phyloP scores from a whole-genome alignment of 2,329 filamentous ascomycete genomes.

The Pseudocercospora pini-densiflorae region DNA sequence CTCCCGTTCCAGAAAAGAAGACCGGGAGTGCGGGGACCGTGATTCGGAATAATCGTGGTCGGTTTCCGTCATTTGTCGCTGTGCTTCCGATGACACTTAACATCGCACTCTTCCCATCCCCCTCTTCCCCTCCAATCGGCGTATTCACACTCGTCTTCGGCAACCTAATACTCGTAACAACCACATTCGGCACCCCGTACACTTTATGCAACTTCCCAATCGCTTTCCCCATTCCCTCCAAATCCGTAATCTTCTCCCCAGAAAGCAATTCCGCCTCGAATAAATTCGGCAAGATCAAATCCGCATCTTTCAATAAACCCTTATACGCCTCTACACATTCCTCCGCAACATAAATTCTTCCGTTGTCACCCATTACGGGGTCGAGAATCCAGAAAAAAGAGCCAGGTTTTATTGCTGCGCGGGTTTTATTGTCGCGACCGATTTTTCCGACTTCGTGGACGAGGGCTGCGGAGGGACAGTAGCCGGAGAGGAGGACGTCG shows the following conservation, averaged over 20 bases:
- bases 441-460: slow-evolving; percentile 86
- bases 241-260: slow-evolving; percentile 78
- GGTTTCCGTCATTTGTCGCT: slow-evolving; percentile 63
- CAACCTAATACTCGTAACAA: slow-evolving; percentile 79
- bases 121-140: slow-evolving; percentile 31
- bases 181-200: slow-evolving; percentile 81
- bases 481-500: slow-evolving; percentile 93
- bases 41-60: slow-evolving; percentile 85
- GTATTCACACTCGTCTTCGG: slow-evolving; percentile 57
- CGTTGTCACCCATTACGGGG: slow-evolving; percentile 98
- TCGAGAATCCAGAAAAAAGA: slow-evolving; percentile 97
- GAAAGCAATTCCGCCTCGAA: slow-evolving; percentile 96
- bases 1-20: slow-evolving; percentile 95
- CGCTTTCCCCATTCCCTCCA: slow-evolving; percentile 72
- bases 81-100: slow-evolving; percentile 74
- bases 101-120: slow-evolving; percentile 24
- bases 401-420: slow-evolving; percentile 65
- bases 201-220: slow-evolving; percentile 58
- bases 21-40: slow-evolving; percentile 85
- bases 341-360: slow-evolving; percentile 85
- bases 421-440: slow-evolving; percentile 75
- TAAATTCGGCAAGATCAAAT: slow-evolving; percentile 93
- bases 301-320: slow-evolving; percentile 75
- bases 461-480: slow-evolving; percentile 84
- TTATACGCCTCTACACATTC: slow-evolving; percentile 93